Evolutionary conservation across 805 yeast genomes (phyloP), one percentile per base, ranked within the genome.

Genomic region (Metschnikowia anglica): DNA sequence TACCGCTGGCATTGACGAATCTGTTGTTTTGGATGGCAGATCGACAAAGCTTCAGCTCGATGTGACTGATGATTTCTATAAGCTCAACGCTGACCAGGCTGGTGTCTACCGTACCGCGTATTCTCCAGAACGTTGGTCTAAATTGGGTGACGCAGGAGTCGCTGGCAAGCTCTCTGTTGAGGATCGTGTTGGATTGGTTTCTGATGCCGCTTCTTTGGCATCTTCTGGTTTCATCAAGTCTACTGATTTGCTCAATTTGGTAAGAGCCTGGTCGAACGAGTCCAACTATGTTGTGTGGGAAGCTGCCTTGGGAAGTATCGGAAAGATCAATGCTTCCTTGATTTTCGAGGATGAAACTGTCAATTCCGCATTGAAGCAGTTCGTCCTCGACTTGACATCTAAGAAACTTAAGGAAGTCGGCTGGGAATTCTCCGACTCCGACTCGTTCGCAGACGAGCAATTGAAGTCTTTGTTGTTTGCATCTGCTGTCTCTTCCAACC

Each of bases 61-160:
- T 21, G 46, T 55, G 4, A 26, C 43, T 6, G 70, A 73, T 47
- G 76, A 71, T 52, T 83, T 82, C 60, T 81, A 74, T 70, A 85
- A 85, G 67, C 67, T 85, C 51, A 87, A 87, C 60, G 81, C 79
- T 44, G 81, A 83, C 49, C 88, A 80, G 63, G 73, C 83, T 21
- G 91, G 93, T 60, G 77, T 86, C 42, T 86, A 80, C 64, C 75
- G 90, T 54, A 83, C 89, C 31, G 79, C 81, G 33, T 86, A 86
- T 62, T 65, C 83, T 12, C 73, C 80, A 32, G 81, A 76, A 36
- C 80, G 90, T 61, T 81, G 89, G 81, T 65, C 70, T 37, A 80
- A 81, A 60, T 72, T 85, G 53, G 88, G 88, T 41, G 59, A 75
- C 47, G 77, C 78, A 28, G 84, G 80, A 43, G 74, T 73, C 30